These are phyloP conservation scores for Hemileia vastatrix DNA, from an alignment of 1,284 basidiomycete species.

Conservation along the genomic window DNA sequence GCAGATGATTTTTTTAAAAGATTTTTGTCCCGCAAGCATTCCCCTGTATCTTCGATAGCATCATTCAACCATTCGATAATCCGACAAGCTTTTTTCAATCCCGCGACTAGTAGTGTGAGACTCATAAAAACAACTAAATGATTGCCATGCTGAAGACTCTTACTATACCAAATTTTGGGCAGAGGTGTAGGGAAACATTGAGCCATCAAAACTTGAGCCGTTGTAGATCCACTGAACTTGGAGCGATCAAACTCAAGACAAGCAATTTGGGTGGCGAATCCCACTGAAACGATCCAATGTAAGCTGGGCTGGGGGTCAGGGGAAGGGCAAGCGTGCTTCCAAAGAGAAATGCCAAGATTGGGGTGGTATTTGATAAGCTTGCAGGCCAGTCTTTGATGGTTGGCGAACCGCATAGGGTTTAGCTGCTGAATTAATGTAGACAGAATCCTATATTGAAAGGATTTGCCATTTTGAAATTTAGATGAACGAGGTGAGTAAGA, in stretches of 20 bases:
- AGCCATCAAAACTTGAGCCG: constrained; percentile 13
- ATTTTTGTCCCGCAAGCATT: too few species aligned
- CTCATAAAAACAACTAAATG: constrained; percentile 11
- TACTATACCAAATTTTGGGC: constrained; percentile 18
- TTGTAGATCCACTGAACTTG: constrained; percentile 2
- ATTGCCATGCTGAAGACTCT: constrained; percentile 11
- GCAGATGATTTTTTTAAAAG: too few species aligned
- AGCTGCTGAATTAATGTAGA: constrained; percentile 12
- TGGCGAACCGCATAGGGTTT: constrained; percentile 11
- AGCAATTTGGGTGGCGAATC: constrained; percentile 20
- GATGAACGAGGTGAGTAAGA: constrained; percentile 1
- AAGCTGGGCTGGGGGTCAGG: constrained; percentile 11
- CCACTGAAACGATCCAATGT: constrained; percentile 21
- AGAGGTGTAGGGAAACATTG: constrained; percentile 23
- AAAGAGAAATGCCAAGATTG: constrained; percentile 11
- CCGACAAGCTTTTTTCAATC: constrained; percentile 15
- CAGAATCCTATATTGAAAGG: constrained; percentile 14
- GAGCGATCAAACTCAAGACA: neutral
- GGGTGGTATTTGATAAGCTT: constrained; percentile 11
- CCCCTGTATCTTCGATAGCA: neutral
- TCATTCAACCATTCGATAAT: constrained; percentile 3
- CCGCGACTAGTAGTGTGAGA: constrained; percentile 9
- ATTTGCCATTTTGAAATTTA: constrained; percentile 13
- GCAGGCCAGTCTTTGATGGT: constrained; percentile 12
- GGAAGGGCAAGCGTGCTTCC: constrained; percentile 15